A percentile compares a stretch with the other conserved stretches of the same genome.
Conservation (phyloP, 768 basidiomycete species). For the Chalciporus sphaerocephalus region DNA sequence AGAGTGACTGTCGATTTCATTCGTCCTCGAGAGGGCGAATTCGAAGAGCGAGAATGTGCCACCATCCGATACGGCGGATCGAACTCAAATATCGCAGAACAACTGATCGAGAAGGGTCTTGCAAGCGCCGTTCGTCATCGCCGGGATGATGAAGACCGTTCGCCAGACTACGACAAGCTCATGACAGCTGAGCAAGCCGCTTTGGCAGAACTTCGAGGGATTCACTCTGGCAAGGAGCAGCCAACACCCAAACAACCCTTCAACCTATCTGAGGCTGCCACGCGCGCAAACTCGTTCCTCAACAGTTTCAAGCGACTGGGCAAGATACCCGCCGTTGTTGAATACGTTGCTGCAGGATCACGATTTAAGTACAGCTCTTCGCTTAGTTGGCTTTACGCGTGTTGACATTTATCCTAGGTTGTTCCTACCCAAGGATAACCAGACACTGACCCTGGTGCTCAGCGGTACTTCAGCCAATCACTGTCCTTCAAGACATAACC, state of each 20-base stretch:
- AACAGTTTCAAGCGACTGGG: constrained; percentile 90
- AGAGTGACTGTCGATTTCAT: constrained; percentile 85
- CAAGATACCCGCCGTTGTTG: constrained; percentile 78
- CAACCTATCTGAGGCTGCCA: constrained; percentile 84
- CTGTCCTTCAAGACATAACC: background rate
- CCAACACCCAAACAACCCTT: constrained; percentile 74
- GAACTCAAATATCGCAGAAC: constrained; percentile 83
- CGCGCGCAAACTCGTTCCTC: constrained; percentile 82
- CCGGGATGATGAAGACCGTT: constrained; percentile 92
- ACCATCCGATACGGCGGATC: constrained; percentile 83
- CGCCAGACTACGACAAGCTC: constrained; percentile 93
- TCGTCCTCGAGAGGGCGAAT: constrained; percentile 89
- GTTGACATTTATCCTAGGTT: constrained; percentile 45
- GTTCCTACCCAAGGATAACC: constrained; percentile 85
- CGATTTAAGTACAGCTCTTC: constrained; percentile 73
- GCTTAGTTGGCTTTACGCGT: background rate
- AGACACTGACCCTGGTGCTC: constrained; percentile 88
- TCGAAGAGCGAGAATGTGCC: constrained; percentile 87
- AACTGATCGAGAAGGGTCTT: constrained; percentile 89
- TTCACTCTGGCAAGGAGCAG: constrained; percentile 91
- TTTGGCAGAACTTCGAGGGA: constrained; percentile 67
- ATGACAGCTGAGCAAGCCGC: constrained; percentile 92
- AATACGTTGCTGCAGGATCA: constrained; percentile 91
- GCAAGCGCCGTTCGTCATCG: constrained; percentile 88
- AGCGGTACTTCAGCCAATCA: constrained; percentile 47